These are phyloP conservation scores for Termitomyces sp. DNA, from an alignment of 768 basidiomycete genomes.

Conservation along the genomic window DNA sequence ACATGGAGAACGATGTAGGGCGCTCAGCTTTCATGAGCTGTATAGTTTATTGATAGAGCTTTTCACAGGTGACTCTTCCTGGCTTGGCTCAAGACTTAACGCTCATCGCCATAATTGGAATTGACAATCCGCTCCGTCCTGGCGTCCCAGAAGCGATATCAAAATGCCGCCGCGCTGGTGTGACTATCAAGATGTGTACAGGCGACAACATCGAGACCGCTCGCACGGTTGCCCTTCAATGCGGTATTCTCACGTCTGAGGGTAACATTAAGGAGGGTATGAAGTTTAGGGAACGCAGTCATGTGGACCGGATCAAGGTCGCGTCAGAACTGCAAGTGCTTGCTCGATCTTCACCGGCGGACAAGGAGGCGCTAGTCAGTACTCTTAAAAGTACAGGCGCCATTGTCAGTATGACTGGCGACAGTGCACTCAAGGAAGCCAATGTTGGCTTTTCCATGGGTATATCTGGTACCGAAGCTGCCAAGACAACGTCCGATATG, in stretches of 20 bases:
- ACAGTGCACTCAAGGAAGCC: conserved; percentile 94
- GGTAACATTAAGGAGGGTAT: conserved; percentile 99
- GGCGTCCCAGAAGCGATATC: conserved; percentile 76
- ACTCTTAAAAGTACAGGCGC: conserved; percentile 84
- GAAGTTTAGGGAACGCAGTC: conserved; percentile 76
- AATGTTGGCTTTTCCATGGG: conserved; percentile 98
- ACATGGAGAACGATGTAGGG: conserved; percentile 47
- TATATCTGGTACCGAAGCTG: conserved; percentile 95
- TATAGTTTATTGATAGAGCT: conserved; percentile 9
- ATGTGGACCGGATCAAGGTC: conserved; percentile 74
- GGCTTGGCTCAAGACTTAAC: conserved; percentile 70
- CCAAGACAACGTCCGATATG: conserved; percentile 98
- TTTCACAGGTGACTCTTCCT: conserved; percentile 59
- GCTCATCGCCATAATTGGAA: conserved; percentile 87
- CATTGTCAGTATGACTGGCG: conserved; percentile 94
- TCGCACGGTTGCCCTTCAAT: conserved; percentile 94
- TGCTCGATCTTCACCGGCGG: conserved; percentile 95
- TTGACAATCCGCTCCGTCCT: conserved; percentile 91
- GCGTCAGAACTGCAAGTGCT: conserved; percentile 96
- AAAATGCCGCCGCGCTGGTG: conserved; percentile 86
- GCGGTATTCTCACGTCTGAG: conserved; percentile 90
- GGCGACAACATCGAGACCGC: conserved; percentile 96
- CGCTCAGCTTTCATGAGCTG: no score
- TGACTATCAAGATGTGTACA: conserved; percentile 96
- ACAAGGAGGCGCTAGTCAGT: conserved; percentile 92